Base-by-base conservation (phyloP, 2,329 filamentous ascomycete genomes). In the Curvularia sp. region DNA sequence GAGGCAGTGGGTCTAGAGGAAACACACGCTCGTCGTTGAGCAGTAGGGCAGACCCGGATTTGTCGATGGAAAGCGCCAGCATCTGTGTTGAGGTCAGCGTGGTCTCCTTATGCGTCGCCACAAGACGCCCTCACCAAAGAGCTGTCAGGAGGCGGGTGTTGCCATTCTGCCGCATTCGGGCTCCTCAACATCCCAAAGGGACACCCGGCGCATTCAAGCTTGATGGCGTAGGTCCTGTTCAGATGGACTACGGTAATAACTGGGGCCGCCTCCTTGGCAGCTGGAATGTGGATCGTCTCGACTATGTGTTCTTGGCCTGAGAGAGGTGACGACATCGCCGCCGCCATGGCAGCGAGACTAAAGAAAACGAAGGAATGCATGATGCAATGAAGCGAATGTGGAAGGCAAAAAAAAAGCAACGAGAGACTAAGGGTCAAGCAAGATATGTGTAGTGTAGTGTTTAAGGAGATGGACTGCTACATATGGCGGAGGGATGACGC, bases 151-250 rank as follows among this genome's bases (percentile, higher is more conserved):
- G 65, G 49, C 9, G 61, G 60, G 36, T 69, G 51, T 34, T 63
- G 57, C 69, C 66, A 71, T 30, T 49, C 41, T 5, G 51, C 42
- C 46, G 57, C 28, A 8, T 49, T n/a, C 3, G 55, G 23, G 9
- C 30, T 38, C 10, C 59, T 46, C 21, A 63, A 56, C 9, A 65
- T 56, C 1, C 59, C 60, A 53, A 71, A 70, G 9, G 71, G 70
- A 56, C 71, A 75, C 5, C 60, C 69, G 0, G 66, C 28, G 43
- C 72, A 75, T 12, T 68, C 69, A 18, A 74, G 50, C 54, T 74
- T 73, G 28, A 73, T 69, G 3, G 68, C 48, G 49, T 71, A 74
- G 38, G 60, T 69, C 36, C 64, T 69, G 34, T 69, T 64, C 13
- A 46, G 28, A 25, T 67, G 57, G 13, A 68, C 53, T 9, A 62